Conservation (phyloP, 805 yeast genomes). For the Lachancea quebecensis region DNA sequence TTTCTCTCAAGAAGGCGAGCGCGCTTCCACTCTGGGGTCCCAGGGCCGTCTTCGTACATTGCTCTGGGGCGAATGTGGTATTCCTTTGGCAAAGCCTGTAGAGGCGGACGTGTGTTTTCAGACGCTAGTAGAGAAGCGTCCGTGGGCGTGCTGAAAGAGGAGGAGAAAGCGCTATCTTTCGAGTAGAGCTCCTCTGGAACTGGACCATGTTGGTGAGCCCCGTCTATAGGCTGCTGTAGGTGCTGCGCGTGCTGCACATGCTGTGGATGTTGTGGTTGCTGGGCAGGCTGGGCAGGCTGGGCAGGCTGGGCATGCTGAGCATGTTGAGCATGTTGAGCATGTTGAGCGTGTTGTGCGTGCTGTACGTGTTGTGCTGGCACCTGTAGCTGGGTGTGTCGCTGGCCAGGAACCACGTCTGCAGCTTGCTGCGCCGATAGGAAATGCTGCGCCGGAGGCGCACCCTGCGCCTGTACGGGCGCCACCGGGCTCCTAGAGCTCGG, state of each 20-base stretch:
- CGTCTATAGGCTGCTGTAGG: neutral
- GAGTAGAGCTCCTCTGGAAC: neutral
- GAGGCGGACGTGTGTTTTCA: neutral
- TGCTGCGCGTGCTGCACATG: neutral
- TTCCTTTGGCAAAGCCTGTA: neutral
- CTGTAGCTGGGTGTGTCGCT: too few species aligned
- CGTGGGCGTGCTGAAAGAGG: neutral
- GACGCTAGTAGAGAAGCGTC: neutral
- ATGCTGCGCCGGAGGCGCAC: too few species aligned
- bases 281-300: too few species aligned
- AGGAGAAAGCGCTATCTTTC: neutral
- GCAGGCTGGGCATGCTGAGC: too few species aligned
- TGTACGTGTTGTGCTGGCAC: neutral
- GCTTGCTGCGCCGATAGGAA: too few species aligned
- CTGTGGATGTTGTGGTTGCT: neutral
- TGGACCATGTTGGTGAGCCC: neutral
- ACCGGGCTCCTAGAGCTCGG: too few species aligned
- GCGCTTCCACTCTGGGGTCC: conserved; percentile 64
- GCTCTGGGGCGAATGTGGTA: conserved; percentile 23
- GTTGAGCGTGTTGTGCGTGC: neutral
- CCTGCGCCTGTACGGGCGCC: too few species aligned
- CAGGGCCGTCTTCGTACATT: conserved; percentile 44
- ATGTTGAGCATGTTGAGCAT: too few species aligned
- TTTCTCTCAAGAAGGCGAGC: conserved; percentile 55
- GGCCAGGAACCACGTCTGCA: too few species aligned